Percentiles rank a stretch among this genome's conserved stretches.
phyloP scores from a whole-genome alignment of 345 rosid species.

The Microcos paniculata region DNA sequence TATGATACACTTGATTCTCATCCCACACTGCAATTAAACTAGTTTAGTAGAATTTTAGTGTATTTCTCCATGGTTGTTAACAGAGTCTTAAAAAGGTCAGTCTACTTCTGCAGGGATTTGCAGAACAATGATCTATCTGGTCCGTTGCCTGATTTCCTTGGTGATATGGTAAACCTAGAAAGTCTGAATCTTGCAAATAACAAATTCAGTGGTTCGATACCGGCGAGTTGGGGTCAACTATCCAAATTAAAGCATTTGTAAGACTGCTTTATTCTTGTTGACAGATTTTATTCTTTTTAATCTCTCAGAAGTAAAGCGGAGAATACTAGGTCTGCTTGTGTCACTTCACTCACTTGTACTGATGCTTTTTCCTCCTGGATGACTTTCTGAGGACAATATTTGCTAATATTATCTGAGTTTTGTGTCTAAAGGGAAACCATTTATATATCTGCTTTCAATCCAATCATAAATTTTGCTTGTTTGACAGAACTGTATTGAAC shows the following conservation, averaged over 20 bases:
- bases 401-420: background rate
- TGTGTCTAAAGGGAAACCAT: background rate
- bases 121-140: constrained; percentile 78
- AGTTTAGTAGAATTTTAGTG: background rate
- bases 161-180: constrained; percentile 56
- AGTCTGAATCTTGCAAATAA: constrained; percentile 74
- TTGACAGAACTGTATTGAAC: background rate
- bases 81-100: background rate
- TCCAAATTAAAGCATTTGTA: constrained; percentile 70
- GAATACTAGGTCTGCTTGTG: background rate
- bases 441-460: background rate
- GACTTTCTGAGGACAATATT: background rate
- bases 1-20: background rate
- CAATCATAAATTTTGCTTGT: background rate
- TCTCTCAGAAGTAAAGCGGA: background rate
- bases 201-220: constrained; percentile 75
- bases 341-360: background rate
- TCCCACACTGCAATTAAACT: background rate
- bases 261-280: constrained; percentile 20
- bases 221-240: constrained; percentile 62
- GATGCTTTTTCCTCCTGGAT: background rate
- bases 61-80: background rate
- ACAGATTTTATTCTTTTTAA: background rate
- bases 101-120: constrained; percentile 64
- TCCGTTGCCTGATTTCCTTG: constrained; percentile 66